These are phyloP conservation scores for Yarrowia osloensis DNA, from an alignment of 805 yeast species.

Conservation along the genomic window DNA sequence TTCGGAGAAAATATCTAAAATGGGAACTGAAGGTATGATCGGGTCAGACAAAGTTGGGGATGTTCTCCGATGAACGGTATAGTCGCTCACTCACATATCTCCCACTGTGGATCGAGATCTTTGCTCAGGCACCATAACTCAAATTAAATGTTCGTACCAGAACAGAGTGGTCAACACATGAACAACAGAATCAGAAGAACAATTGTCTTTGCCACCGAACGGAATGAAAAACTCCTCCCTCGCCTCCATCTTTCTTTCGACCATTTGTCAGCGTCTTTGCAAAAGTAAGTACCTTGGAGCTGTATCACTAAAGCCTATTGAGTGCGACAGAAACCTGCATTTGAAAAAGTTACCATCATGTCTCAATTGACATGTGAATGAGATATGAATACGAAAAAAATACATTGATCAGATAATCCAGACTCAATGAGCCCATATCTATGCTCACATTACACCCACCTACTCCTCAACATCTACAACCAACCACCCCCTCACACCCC, in stretches of 20 bases:
- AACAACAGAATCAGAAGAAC: too few relatives aligned
- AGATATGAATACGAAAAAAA: neutral
- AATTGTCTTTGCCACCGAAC: too few relatives aligned
- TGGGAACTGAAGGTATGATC: too few relatives aligned
- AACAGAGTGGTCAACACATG: neutral
- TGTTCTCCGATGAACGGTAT: too few relatives aligned
- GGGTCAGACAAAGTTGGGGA: too few relatives aligned
- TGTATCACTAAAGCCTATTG: neutral
- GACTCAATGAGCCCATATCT: neutral
- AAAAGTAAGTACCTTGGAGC: neutral
- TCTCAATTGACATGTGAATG: neutral
- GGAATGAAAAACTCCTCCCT: too few relatives aligned
- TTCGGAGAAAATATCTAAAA: neutral
- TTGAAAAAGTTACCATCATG: neutral
- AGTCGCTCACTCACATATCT: neutral
- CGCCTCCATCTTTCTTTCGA: too few relatives aligned
- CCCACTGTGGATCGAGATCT: neutral
- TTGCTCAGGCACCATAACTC: constrained; percentile 16
- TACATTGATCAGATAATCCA: neutral
- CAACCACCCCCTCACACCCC: neutral
- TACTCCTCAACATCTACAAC: neutral
- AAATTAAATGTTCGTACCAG: neutral
- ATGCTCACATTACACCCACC: too few relatives aligned
- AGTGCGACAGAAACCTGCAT: neutral
- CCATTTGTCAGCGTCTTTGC: neutral